Evolutionary conservation across 2,329 filamentous ascomycete species (phyloP).

Genomic region (Trematosphaeria pertusa): DNA sequence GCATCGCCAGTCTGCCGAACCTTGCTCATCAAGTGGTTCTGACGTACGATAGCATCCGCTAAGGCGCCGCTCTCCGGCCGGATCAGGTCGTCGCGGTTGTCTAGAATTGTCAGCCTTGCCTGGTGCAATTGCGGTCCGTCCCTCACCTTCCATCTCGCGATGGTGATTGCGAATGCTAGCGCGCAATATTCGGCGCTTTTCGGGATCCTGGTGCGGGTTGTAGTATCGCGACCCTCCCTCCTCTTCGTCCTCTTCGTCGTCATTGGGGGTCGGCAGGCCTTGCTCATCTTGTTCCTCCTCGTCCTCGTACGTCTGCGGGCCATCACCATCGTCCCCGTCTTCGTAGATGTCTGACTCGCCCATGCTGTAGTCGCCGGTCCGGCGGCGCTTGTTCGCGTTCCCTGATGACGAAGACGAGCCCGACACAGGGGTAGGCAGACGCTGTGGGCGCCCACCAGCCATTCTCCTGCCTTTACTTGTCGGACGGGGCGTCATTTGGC

Average conservation of each 20-base stretch:
- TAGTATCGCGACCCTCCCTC: slow-evolving; percentile 60
- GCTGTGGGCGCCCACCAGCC: slow-evolving; percentile 23
- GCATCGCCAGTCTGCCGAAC: slow-evolving; percentile 92
- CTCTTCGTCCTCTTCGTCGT: slow-evolving; percentile 29
- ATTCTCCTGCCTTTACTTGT: slow-evolving; percentile 55
- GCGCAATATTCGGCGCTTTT: slow-evolving; percentile 75
- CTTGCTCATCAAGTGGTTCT: slow-evolving; percentile 69
- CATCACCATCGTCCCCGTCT: slow-evolving; percentile 24
- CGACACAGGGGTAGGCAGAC: slow-evolving; percentile 50
- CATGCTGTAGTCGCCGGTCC: slow-evolving; percentile 47
- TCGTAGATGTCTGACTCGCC: slow-evolving; percentile 21
- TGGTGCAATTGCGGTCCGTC: neutral
- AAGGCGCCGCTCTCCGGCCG: slow-evolving; percentile 70
- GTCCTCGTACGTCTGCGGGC: slow-evolving; percentile 8
- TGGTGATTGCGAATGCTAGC: slow-evolving; percentile 73
- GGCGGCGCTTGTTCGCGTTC: slow-evolving; percentile 53
- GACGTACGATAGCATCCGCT: slow-evolving; percentile 68
- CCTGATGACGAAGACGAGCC: slow-evolving; percentile 36
- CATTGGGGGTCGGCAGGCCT: slow-evolving; percentile 6
- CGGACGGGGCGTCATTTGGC: slow-evolving; percentile 32
- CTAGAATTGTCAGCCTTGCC: slow-evolving; percentile 44
- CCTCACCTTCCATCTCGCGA: slow-evolving; percentile 64
- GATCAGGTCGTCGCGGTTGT: slow-evolving; percentile 76
- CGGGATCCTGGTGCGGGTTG: slow-evolving; percentile 81
- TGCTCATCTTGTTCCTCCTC: slow-evolving; percentile 18